A percentile compares a stretch with the other conserved stretches of the same genome.
phyloP scores from a whole-genome alignment of 176 grass and related monocot genomes.

The Dactylis glomerata region DNA sequence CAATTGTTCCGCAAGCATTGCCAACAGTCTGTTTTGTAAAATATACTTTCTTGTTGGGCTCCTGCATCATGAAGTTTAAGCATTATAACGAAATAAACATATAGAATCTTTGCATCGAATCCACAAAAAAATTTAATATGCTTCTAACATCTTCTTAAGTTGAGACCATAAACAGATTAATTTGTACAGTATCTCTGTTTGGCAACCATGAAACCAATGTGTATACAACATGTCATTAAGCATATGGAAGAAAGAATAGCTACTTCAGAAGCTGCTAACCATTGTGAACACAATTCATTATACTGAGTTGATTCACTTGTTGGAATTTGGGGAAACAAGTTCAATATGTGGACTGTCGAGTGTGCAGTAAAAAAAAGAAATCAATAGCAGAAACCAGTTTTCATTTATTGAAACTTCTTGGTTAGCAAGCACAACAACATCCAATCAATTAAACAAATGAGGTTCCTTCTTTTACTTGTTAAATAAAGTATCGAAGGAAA shows the following conservation, averaged over 20 bases:
- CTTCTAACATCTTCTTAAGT: neutral
- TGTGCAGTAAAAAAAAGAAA: neutral
- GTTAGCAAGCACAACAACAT: neutral
- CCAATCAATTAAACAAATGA: neutral
- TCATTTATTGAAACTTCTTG: neutral
- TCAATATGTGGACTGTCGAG: neutral
- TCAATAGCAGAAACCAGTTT: neutral
- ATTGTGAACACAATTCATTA: neutral
- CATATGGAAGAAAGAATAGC: neutral
- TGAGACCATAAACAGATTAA: neutral
- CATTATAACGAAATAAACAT: neutral
- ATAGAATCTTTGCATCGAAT: neutral
- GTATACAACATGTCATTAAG: neutral
- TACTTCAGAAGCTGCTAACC: neutral
- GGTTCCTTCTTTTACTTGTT: neutral
- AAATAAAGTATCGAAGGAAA: neutral
- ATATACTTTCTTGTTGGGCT: slow-evolving; percentile 63
- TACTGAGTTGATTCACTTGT: neutral
- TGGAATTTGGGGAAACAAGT: neutral
- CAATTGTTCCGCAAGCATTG: slow-evolving; percentile 94
- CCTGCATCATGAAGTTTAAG: slow-evolving; percentile 31
- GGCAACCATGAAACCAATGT: neutral
- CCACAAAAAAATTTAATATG: neutral
- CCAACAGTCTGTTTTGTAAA: slow-evolving; percentile 86
- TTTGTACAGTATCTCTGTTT: neutral